These are phyloP conservation scores for Volvox africanus DNA, from an alignment of 139 green algal species.

Conservation along the genomic window DNA sequence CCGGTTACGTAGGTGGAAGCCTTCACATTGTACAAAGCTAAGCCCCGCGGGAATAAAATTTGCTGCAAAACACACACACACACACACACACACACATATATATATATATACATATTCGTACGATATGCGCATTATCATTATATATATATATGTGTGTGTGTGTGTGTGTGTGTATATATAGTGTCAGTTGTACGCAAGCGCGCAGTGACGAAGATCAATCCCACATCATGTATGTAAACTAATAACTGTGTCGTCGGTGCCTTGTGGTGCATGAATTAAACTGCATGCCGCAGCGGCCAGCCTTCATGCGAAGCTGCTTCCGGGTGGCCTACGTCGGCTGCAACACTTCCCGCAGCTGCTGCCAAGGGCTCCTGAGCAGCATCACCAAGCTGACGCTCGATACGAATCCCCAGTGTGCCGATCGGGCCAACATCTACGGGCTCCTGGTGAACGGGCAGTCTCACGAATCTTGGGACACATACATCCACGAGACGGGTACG, in stretches of 20 bases:
- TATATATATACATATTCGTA: too few species aligned
- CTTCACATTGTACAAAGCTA: too few species aligned
- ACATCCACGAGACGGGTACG: conserved; percentile 4
- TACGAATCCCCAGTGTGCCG: neutral
- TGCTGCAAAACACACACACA: too few species aligned
- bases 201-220: neutral
- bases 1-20: too few species aligned
- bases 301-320: conserved; percentile 16
- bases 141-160: neutral
- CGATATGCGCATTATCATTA: neutral
- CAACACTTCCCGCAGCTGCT: neutral
- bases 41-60: too few species aligned
- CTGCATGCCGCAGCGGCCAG: neutral
- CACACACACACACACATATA: too few species aligned
- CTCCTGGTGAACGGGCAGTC: neutral
- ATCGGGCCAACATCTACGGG: neutral
- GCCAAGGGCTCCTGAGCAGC: neutral
- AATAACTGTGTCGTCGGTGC: too few species aligned
- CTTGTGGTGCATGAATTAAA: too few species aligned
- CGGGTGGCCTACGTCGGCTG: conserved; percentile 15
- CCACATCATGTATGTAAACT: neutral
- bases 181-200: neutral
- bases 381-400: conserved; percentile 23
- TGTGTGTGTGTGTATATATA: neutral
- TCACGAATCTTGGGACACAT: neutral